Conservation (phyloP, 2,329 filamentous ascomycete genomes). For the Karstenula rhodostoma region DNA sequence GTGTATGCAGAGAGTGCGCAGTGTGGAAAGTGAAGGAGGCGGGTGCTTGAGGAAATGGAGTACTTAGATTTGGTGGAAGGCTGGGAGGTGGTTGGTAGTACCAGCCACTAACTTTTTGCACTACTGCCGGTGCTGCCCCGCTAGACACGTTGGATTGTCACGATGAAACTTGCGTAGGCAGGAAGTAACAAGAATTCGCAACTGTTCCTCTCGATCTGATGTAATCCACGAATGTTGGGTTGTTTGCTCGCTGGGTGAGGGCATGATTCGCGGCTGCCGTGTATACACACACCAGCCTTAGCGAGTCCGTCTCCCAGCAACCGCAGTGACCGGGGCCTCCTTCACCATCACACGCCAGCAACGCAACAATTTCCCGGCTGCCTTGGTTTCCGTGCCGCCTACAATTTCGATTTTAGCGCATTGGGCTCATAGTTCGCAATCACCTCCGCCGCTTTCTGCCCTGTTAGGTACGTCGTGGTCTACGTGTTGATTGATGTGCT, state of each 20-base stretch:
- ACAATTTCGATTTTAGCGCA: background rate
- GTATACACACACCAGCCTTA: slow-evolving; percentile 10
- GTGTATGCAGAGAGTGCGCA: slow-evolving; percentile 11
- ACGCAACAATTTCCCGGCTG: background rate
- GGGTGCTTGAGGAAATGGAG: slow-evolving; percentile 38
- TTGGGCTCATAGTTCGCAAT: slow-evolving; percentile 34
- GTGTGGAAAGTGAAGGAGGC: slow-evolving; percentile 14
- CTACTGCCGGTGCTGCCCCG: slow-evolving; percentile 17
- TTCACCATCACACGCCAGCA: background rate
- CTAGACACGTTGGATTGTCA: slow-evolving; percentile 12
- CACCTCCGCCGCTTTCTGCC: slow-evolving; percentile 44
- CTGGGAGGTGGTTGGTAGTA: slow-evolving; percentile 39
- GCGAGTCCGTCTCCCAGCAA: slow-evolving; percentile 10
- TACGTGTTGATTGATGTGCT: slow-evolving; percentile 50
- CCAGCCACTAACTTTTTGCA: slow-evolving; percentile 26
- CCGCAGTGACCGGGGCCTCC: background rate
- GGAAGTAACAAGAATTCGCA: background rate
- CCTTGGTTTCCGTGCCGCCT: background rate
- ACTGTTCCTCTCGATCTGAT: background rate
- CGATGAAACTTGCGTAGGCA: slow-evolving; percentile 11
- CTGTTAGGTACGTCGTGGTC: slow-evolving; percentile 45
- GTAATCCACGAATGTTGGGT: background rate
- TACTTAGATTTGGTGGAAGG: slow-evolving; percentile 39
- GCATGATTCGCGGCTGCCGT: background rate
- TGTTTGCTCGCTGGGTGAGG: background rate